A percentile compares a stretch with the other conserved stretches of the same genome.
phyloP scores from a whole-genome alignment of 73 alveolate genomes.

The Paramecium octaurelia region DNA sequence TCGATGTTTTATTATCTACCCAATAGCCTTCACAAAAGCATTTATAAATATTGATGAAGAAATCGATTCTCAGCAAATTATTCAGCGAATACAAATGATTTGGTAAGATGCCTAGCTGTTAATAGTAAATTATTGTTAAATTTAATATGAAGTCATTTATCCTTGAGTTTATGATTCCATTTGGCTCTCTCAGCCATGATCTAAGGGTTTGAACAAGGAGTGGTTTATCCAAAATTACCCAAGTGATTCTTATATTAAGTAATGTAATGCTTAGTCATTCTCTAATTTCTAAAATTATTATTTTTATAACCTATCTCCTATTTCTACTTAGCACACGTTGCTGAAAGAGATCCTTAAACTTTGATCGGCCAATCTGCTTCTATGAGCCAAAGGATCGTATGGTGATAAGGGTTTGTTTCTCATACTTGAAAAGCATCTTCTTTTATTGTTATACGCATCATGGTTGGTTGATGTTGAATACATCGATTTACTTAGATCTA shows the following conservation, averaged over 20 bases:
- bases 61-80: neutral
- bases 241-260: neutral
- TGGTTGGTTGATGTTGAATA: slow-evolving; percentile 33
- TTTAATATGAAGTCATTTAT: neutral
- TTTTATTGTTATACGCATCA: slow-evolving; percentile 17
- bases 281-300: neutral
- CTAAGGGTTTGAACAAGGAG: slow-evolving; percentile 22
- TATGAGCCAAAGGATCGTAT: neutral
- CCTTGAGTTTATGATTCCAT: slow-evolving; percentile 38
- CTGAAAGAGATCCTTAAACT: neutral
- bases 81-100: too few relatives aligned
- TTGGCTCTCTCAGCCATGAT: slow-evolving; percentile 20
- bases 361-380: slow-evolving; percentile 7
- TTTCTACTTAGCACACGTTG: neutral
- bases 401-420: slow-evolving; percentile 21
- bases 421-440: slow-evolving; percentile 37
- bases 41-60: neutral
- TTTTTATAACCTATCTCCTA: slow-evolving; percentile 45
- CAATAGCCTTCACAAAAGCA: neutral
- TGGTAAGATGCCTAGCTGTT: neutral
- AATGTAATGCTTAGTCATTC: neutral
- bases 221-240: slow-evolving; percentile 28
- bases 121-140: neutral
- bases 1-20: neutral
- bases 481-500: slow-evolving; percentile 3